Evolutionary conservation across 805 yeast genomes (phyloP).

Genomic region (Candida anglica): DNA sequence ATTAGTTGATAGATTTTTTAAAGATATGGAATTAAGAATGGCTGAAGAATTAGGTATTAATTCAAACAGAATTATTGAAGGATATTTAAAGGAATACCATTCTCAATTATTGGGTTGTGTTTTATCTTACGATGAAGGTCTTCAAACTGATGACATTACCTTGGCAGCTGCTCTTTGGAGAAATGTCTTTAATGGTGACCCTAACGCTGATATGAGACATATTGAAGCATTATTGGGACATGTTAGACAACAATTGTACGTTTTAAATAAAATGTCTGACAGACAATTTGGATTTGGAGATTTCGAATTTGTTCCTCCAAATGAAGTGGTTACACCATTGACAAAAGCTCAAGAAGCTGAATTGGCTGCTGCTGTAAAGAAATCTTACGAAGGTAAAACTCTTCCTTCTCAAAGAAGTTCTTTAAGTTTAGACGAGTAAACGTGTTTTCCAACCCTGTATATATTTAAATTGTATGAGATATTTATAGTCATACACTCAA

Average conservation of each 20-base stretch:
- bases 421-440: slow-evolving; percentile 39
- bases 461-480: no score
- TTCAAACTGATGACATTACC: slow-evolving; percentile 72
- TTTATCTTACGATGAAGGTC: slow-evolving; percentile 89
- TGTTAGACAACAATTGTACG: slow-evolving; percentile 84
- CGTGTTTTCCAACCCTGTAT: no score
- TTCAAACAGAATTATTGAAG: slow-evolving; percentile 78
- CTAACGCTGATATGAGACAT: slow-evolving; percentile 74
- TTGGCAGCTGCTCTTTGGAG: slow-evolving; percentile 83
- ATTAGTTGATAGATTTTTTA: slow-evolving; percentile 81
- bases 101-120: slow-evolving; percentile 86
- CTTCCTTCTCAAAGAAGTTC: slow-evolving; percentile 58
- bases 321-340: slow-evolving; percentile 69
- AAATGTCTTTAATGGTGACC: slow-evolving; percentile 83
- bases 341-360: slow-evolving; percentile 60
- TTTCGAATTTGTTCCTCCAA: slow-evolving; percentile 80
- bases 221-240: slow-evolving; percentile 88
- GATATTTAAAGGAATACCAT: slow-evolving; percentile 84
- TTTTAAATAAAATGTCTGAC: slow-evolving; percentile 80
- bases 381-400: slow-evolving; percentile 48
- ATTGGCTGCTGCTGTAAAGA: slow-evolving; percentile 46
- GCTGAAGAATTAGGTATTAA: slow-evolving; percentile 81
- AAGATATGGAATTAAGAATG: slow-evolving; percentile 83
- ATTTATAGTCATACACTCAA: no score
- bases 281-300: slow-evolving; percentile 91